phyloP scores from a whole-genome alignment of 345 rosid genomes.

The Syzygium aromaticum region DNA sequence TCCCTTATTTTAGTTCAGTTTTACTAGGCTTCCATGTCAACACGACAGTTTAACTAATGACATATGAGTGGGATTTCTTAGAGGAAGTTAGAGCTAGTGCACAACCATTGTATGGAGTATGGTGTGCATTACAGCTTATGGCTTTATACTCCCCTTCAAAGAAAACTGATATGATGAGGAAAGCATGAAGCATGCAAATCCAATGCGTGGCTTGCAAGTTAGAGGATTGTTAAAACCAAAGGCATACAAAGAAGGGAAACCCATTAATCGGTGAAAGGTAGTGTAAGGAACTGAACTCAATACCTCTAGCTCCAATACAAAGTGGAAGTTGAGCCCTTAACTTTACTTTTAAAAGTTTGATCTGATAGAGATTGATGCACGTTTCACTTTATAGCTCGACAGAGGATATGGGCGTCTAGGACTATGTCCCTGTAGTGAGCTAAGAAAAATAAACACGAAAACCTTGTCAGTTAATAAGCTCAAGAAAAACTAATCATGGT shows the following conservation, averaged over 20 bases:
- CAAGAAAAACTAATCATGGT: not conserved
- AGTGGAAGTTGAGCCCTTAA: not conserved
- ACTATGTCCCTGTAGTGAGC: not conserved
- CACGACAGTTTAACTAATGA: not conserved
- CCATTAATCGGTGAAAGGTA: not conserved
- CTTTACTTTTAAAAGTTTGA: not conserved
- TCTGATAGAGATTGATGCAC: not conserved
- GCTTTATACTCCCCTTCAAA: not conserved
- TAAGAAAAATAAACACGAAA: not conserved
- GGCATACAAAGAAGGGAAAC: not conserved
- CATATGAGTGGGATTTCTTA: not conserved
- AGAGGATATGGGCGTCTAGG: not conserved
- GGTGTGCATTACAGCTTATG: not conserved
- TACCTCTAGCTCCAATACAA: not conserved
- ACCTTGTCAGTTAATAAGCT: not conserved
- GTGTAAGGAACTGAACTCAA: not conserved
- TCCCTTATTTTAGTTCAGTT: not conserved
- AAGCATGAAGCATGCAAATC: not conserved
- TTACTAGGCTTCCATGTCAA: not conserved
- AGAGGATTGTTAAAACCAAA: not conserved
- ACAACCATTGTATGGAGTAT: not conserved
- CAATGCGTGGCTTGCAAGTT: not conserved
- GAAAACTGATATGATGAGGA: not conserved
- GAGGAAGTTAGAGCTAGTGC: not conserved
- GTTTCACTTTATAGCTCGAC: not conserved